Evolutionary conservation across 139 green algal species (phyloP).

Genomic region (Spirogloea muscicola): DNA sequence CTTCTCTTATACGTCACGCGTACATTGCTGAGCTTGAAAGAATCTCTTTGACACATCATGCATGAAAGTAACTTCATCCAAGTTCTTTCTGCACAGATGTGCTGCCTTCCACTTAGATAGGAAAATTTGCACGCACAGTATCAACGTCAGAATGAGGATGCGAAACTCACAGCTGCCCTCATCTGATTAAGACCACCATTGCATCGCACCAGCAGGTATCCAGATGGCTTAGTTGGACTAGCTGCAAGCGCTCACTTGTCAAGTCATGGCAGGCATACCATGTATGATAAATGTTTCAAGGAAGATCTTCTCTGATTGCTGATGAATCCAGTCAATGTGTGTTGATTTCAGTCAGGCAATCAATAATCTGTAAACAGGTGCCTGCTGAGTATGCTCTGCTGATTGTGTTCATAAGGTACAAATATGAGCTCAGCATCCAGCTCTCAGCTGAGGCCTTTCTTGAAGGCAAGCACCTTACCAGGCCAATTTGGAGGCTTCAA

Average conservation of each 20-base stretch:
- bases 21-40: neutral
- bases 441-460: neutral
- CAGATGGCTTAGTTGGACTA: conserved; percentile 20
- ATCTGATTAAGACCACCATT: conserved; percentile 46
- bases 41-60: too few relatives aligned
- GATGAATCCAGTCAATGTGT: neutral
- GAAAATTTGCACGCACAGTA: neutral
- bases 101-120: neutral
- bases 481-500: conserved; percentile 2
- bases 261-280: too few relatives aligned
- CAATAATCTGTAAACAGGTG: too few relatives aligned
- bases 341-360: neutral
- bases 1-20: neutral
- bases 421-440: neutral
- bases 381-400: neutral
- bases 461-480: neutral
- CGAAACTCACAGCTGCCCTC: conserved; percentile 33
- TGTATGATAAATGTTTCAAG: too few relatives aligned
- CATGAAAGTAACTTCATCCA: neutral
- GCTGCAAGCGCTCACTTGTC: conserved; percentile 4
- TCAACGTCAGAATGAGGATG: neutral
- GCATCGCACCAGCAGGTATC: conserved; percentile 31
- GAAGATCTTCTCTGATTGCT: too few relatives aligned
- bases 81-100: neutral
- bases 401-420: neutral